Evolutionary conservation across 306 rosid species (phyloP).

Genomic region (Gleditsia sinensis): DNA sequence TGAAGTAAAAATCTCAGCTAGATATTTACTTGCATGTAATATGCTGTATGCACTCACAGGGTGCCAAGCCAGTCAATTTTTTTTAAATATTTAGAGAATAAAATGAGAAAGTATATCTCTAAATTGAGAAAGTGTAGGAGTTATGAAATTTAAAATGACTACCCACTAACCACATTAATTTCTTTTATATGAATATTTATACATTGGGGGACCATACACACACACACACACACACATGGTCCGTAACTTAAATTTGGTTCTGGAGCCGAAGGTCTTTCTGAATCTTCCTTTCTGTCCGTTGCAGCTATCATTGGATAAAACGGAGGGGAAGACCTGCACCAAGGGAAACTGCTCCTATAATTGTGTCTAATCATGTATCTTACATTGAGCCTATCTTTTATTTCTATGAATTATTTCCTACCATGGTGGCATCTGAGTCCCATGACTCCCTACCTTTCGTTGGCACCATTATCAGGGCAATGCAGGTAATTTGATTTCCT

Average conservation of each 20-base stretch:
- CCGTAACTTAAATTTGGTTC: slow-evolving; percentile 18
- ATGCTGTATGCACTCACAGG: not conserved
- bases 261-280: slow-evolving; percentile 3
- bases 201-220: too few relatives aligned
- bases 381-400: slow-evolving; percentile 94
- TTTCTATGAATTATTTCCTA: slow-evolving; percentile 87
- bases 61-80: not conserved
- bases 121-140: not conserved
- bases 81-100: not conserved
- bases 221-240: not conserved
- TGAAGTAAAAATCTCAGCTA: not conserved
- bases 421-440: slow-evolving; percentile 95
- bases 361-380: slow-evolving; percentile 95
- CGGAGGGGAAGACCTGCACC: slow-evolving; percentile 95
- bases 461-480: slow-evolving; percentile 96
- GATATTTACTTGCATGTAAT: not conserved
- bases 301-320: slow-evolving; percentile 96
- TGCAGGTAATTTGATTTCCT: slow-evolving; percentile 75
- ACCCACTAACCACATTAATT: not conserved
- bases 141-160: not conserved
- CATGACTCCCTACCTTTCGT: slow-evolving; percentile 92
- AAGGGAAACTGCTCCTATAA: slow-evolving; percentile 79
- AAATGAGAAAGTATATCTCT: not conserved
- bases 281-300: slow-evolving; percentile 26
- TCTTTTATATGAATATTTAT: not conserved